Base-by-base conservation (phyloP, 2,329 filamentous ascomycete genomes). In the Lasiodiplodia sp. region DNA sequence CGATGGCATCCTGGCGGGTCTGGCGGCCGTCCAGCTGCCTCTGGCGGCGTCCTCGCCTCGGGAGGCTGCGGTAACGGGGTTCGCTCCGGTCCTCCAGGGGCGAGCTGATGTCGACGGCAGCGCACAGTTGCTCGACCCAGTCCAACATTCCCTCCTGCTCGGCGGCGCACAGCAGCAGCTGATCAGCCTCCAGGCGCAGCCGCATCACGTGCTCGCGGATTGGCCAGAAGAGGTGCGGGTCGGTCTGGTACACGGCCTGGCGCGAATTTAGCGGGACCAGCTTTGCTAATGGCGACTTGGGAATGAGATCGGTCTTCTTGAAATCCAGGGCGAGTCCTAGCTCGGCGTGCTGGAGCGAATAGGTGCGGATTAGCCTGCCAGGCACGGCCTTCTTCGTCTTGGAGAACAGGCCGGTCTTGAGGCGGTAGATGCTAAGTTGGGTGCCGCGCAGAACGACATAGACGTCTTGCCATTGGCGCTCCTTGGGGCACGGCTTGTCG, bases 241-340 rank as follows among this genome's bases (percentile, higher is more conserved):
- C 83, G 40, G 81, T 82, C 69, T 82, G 79, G 73, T 77, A 84
- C 28, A 80, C 71, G 75, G 76, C 80, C 72, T 73, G 74, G 67
- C 71, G 81, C 58, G 81, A 79, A 3, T 77, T 70, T 2, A 73
- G 71, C 25, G 83, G 83, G 2, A 85, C 77, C 28, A 85, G 74
- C 70, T 83, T 79, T 10, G 82, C 83, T 51, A 85, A 77, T 5
- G 81, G 77, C 12, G 79, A 82, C 68, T 81, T 81, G 10, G 83
- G 83, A 0, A 79, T 72, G 37, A 84, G 71, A 2, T 79, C 69
- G 0, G 75, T 77, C 86, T 92, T 92, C 73, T 86, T 84, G 76
- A 92, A 91, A 78, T 94, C 91, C 18, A 88, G 86, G 11, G 92
- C 91, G 70, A 93, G 87, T 12, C 91, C 91, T 25, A 91, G 87